Evolutionary conservation across 345 rosid species (phyloP).

Genomic region (Eutrema heterophyllum): DNA sequence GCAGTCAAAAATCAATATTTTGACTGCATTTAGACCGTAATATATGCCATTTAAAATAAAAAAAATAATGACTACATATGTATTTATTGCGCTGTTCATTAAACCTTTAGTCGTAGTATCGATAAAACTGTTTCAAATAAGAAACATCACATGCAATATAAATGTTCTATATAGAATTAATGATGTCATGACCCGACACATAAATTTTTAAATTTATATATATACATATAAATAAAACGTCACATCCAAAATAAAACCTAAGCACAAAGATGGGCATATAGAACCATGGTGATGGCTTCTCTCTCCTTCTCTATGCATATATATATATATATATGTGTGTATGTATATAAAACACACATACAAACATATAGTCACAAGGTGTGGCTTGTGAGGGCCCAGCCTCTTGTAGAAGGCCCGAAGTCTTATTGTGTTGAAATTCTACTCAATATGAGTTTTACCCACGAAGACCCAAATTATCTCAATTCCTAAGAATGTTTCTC

Average conservation of each 20-base stretch:
- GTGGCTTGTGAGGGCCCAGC: conserved; percentile 29
- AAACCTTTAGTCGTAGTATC: conserved; percentile 21
- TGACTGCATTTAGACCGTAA: background rate
- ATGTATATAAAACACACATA: background rate
- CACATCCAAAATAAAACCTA: conserved; percentile 34
- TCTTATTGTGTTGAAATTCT: conserved; percentile 21
- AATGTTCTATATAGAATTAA: conserved; percentile 14
- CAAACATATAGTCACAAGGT: conserved; percentile 20
- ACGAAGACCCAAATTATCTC: conserved; percentile 14
- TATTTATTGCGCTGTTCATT: conserved; percentile 18
- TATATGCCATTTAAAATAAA: too few species aligned
- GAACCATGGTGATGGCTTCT: conserved; percentile 23
- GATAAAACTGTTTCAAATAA: conserved; percentile 22
- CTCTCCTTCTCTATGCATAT: background rate
- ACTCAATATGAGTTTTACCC: conserved; percentile 13
- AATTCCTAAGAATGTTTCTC: conserved; percentile 21
- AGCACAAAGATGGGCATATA: conserved; percentile 12
- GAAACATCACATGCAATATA: conserved; percentile 32
- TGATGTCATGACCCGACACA: conserved; percentile 24
- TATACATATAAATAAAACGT: conserved; percentile 16
- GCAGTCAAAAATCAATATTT: background rate
- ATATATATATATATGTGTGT: background rate
- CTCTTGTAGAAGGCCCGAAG: conserved; percentile 16
- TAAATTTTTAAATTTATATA: background rate
- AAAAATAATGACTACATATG: background rate